A percentile compares a stretch with the other conserved stretches of the same genome.
Evolutionary conservation across 495 filamentous ascomycete genomes (phyloP).

Genomic region (Lasiosphaeris hirsuta): DNA sequence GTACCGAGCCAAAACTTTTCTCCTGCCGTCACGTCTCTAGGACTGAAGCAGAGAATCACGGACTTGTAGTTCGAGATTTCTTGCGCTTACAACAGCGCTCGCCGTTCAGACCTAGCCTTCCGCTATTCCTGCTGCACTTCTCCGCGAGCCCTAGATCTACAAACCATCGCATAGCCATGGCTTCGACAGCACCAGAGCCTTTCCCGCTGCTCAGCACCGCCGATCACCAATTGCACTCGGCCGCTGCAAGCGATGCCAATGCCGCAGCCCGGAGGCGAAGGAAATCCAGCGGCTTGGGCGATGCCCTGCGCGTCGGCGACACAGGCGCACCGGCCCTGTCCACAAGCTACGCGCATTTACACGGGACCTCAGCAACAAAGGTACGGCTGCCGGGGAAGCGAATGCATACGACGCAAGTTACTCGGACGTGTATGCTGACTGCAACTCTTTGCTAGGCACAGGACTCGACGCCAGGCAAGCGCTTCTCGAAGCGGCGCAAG

Average conservation of each 20-base stretch:
- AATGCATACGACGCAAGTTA: not conserved
- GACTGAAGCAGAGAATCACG: too few relatives aligned
- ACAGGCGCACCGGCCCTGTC: conserved; percentile 46
- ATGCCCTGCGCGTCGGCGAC: conserved; percentile 44
- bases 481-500: conserved; percentile 53
- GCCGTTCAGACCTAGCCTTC: not conserved
- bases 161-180: not conserved
- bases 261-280: conserved; percentile 40
- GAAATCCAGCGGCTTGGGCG: conserved; percentile 46
- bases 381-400: conserved; percentile 7
- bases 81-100: too few relatives aligned
- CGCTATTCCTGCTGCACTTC: not conserved
- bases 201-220: conserved; percentile 45
- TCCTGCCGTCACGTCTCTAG: not conserved
- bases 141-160: not conserved
- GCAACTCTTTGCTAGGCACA: conserved; percentile 16
- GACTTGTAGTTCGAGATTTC: too few relatives aligned
- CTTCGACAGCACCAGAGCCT: conserved; percentile 29
- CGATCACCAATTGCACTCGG: conserved; percentile 34
- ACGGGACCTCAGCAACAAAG: conserved; percentile 17
- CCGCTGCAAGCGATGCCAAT: conserved; percentile 23
- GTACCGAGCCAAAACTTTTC: not conserved
- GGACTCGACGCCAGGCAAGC: conserved; percentile 35
- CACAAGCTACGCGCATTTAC: conserved; percentile 38
- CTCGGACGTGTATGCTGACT: conserved; percentile 3